These are phyloP conservation scores for Nannochloris sp. DNA, from an alignment of 139 green algal species.

Conservation along the genomic window DNA sequence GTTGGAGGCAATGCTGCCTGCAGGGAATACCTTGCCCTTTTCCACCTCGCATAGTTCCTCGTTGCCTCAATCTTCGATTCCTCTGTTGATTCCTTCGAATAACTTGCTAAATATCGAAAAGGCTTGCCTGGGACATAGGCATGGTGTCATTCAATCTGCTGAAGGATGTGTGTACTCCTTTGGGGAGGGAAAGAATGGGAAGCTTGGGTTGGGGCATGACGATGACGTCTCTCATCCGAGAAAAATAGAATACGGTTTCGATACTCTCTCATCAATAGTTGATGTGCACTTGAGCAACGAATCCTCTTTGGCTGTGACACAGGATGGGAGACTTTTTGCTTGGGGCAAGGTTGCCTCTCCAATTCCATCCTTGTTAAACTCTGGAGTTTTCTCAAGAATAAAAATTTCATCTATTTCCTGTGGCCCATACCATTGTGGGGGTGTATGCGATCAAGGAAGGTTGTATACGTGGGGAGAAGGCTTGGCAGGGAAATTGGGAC, in stretches of 20 bases:
- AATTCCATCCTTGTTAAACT: constrained; percentile 16
- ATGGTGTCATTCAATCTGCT: constrained; percentile 44
- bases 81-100: neutral
- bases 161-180: constrained; percentile 54
- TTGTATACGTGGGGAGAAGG: constrained; percentile 93
- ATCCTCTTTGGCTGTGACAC: constrained; percentile 24
- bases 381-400: constrained; percentile 10
- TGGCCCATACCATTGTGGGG: constrained; percentile 76
- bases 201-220: constrained; percentile 51
- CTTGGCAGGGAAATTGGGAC: constrained; percentile 78
- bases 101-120: constrained; percentile 15
- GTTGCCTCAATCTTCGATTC: neutral
- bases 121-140: constrained; percentile 29
- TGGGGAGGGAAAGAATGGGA: constrained; percentile 44
- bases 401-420: constrained; percentile 59
- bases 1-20: constrained; percentile 11
- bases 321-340: constrained; percentile 55
- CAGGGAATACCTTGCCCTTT: neutral
- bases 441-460: constrained; percentile 44
- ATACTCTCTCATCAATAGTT: constrained; percentile 7
- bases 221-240: constrained; percentile 29
- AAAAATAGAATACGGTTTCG: constrained; percentile 42
- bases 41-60: neutral
- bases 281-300: neutral
- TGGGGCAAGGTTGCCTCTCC: constrained; percentile 46